A percentile compares a stretch with the other conserved stretches of the same genome.
phyloP scores from a whole-genome alignment of 1,284 basidiomycete genomes.

The Thelephora terrestris region DNA sequence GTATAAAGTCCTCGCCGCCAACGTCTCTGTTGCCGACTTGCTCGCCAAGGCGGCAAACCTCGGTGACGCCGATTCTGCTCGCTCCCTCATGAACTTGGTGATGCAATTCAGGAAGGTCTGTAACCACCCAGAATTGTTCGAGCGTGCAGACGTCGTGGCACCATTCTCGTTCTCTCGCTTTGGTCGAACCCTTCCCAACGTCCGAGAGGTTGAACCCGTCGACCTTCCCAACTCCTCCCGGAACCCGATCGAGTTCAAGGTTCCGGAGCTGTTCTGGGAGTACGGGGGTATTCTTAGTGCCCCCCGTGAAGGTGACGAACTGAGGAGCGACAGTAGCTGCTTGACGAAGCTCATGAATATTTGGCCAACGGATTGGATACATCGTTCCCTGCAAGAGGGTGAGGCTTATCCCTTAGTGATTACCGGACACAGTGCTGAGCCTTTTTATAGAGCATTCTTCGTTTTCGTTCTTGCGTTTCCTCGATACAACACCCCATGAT shows the following conservation, averaged over 20 bases:
- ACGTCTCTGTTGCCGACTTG: conserved; percentile 92
- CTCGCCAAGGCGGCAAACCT: conserved; percentile 88
- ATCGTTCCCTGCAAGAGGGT: conserved; percentile 63
- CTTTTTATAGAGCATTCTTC: conserved; percentile 22
- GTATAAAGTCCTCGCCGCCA: conserved; percentile 84
- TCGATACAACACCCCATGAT: conserved; percentile 54
- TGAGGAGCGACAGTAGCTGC: conserved; percentile 50
- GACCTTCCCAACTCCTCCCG: conserved; percentile 77
- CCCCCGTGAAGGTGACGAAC: conserved; percentile 48
- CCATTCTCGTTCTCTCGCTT: conserved; percentile 87
- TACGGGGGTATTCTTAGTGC: conserved; percentile 71
- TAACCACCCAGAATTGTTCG: conserved; percentile 98
- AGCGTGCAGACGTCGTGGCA: conserved; percentile 91
- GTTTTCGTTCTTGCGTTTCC: conserved; percentile 74
- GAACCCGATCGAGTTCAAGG: conserved; percentile 73
- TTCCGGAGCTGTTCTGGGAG: conserved; percentile 74
- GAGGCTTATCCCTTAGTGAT: conserved; percentile 14
- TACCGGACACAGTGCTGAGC: background rate
- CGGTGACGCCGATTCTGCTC: conserved; percentile 82
- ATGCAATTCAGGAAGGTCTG: conserved; percentile 99
- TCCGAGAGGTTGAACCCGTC: conserved; percentile 80
- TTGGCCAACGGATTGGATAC: conserved; percentile 81
- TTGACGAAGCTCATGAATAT: conserved; percentile 79
- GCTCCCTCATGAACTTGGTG: conserved; percentile 96
- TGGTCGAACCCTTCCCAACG: conserved; percentile 64